phyloP scores from a whole-genome alignment of 306 rosid genomes.

The Argentina anserina region DNA sequence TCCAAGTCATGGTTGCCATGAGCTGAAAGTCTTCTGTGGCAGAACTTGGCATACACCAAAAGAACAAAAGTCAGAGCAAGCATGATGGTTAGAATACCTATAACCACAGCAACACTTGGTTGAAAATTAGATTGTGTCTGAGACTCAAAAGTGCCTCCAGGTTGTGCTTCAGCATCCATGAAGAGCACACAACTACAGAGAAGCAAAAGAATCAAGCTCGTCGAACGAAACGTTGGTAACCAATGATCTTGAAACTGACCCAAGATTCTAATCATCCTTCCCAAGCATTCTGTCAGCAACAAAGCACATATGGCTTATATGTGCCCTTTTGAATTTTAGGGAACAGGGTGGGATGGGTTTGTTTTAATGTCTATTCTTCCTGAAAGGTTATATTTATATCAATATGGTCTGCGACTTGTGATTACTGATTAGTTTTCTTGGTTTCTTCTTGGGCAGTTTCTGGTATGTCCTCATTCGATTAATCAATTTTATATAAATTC shows the following conservation, averaged over 20 bases:
- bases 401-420: constrained; percentile 16
- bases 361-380: constrained; percentile 24
- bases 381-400: constrained; percentile 20
- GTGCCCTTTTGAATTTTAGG: constrained; percentile 8
- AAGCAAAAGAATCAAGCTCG: constrained; percentile 22
- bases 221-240: constrained; percentile 35
- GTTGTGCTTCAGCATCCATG: constrained; percentile 47
- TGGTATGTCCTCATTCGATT: constrained; percentile 34
- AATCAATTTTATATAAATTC: constrained; percentile 12
- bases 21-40: constrained; percentile 29
- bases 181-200: constrained; percentile 29
- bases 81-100: constrained; percentile 50
- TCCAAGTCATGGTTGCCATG: constrained; percentile 15
- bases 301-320: not conserved
- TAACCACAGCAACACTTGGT: constrained; percentile 71
- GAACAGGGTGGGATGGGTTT: constrained; percentile 12
- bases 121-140: constrained; percentile 36
- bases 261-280: constrained; percentile 19
- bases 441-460: constrained; percentile 32
- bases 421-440: constrained; percentile 21
- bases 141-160: not conserved
- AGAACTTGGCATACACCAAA: constrained; percentile 59
- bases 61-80: constrained; percentile 57
- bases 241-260: constrained; percentile 1
- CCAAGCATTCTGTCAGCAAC: constrained; percentile 24